These are phyloP conservation scores for Calonectria hawksworthii DNA, from an alignment of 2,329 filamentous ascomycete genomes.

Conservation along the genomic window DNA sequence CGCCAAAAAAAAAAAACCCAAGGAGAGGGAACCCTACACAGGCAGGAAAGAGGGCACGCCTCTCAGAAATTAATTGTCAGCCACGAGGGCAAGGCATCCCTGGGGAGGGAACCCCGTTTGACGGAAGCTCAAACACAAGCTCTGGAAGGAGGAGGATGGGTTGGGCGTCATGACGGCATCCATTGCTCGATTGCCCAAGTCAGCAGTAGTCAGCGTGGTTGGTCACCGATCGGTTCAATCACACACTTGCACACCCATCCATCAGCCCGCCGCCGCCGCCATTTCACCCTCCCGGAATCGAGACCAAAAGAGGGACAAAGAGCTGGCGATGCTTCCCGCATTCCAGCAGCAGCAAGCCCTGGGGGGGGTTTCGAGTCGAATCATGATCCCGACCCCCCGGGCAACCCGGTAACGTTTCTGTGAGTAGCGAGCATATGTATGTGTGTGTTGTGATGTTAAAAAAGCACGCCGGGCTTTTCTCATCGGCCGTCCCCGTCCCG, in stretches of 20 bases:
- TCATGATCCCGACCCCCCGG: background rate
- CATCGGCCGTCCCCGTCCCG: conserved; percentile 16
- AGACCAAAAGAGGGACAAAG: background rate
- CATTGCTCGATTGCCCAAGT: conserved; percentile 7
- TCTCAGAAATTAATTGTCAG: conserved; percentile 15
- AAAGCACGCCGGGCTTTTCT: background rate
- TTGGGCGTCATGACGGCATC: conserved; percentile 13
- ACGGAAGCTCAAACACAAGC: background rate
- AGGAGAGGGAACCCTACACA: background rate
- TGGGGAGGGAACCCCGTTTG: conserved; percentile 5
- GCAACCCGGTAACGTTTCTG: background rate
- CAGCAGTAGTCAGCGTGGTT: conserved; percentile 7
- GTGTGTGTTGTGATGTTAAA: conserved; percentile 4
- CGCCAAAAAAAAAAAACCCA: too few species aligned
- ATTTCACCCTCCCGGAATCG: background rate
- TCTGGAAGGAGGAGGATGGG: background rate
- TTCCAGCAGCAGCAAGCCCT: background rate
- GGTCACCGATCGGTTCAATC: conserved; percentile 13
- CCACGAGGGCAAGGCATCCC: conserved; percentile 3
- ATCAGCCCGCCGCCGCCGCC: background rate
- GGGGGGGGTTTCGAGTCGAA: background rate
- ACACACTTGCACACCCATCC: background rate
- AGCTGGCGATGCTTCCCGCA: background rate
- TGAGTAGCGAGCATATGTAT: background rate
- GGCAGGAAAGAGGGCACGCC: background rate